These are phyloP conservation scores for Monosporascus sp. DNA, from an alignment of 2,329 filamentous ascomycete genomes.

Conservation along the genomic window DNA sequence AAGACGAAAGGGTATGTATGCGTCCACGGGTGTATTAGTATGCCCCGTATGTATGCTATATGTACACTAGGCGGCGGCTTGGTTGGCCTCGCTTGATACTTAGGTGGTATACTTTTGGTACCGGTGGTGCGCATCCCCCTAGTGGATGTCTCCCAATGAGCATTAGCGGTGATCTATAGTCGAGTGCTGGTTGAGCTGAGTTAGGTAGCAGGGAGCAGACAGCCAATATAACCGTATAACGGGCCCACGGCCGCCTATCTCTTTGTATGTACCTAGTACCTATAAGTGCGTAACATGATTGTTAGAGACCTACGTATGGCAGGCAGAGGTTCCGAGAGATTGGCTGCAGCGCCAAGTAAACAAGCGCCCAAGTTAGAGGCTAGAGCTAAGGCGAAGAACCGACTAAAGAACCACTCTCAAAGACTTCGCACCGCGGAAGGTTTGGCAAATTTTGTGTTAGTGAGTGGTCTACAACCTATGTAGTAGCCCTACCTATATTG, in stretches of 20 bases:
- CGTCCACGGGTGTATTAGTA: no score
- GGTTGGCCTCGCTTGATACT: no score
- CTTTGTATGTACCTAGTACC: background rate
- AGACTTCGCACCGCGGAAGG: background rate
- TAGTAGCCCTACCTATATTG: no score
- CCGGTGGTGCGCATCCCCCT: background rate
- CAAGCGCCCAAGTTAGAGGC: background rate
- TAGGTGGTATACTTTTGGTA: background rate
- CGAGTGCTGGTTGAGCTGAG: no score
- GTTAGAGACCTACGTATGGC: background rate
- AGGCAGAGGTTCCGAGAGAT: background rate
- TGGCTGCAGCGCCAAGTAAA: background rate
- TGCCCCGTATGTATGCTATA: no score
- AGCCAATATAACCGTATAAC: no score
- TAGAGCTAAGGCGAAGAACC: no score
- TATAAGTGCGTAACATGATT: background rate
- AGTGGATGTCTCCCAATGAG: background rate
- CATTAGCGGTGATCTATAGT: no score
- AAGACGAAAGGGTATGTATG: no score
- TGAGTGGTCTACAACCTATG: no score
- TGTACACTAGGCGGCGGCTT: no score
- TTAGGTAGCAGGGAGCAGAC: no score
- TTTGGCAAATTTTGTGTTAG: background rate
- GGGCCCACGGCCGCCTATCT: background rate
- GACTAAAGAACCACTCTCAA: background rate